Conservation (phyloP, 176 grass and related monocot genomes). For the Ensete glaucum region DNA sequence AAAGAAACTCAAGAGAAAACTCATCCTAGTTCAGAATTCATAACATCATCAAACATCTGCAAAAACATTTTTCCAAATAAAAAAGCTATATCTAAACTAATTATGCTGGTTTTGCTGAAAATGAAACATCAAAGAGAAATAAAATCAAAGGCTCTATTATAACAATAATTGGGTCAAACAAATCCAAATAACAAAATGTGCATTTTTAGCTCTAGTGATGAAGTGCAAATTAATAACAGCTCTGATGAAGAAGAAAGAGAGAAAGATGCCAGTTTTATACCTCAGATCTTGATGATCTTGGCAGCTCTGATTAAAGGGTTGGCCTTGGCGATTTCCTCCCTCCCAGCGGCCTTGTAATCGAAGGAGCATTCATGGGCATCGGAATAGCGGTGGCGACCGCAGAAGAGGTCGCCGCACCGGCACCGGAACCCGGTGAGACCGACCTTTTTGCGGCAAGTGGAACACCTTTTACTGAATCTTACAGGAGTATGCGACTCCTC, state of each 20-base stretch:
- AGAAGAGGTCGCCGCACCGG: conserved; percentile 36
- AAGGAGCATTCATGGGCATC: conserved; percentile 37
- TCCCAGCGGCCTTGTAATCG: conserved; percentile 35
- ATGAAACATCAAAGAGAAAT: too few relatives aligned
- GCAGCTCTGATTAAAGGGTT: conserved; percentile 40
- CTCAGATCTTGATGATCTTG: conserved; percentile 44
- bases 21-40: too few relatives aligned
- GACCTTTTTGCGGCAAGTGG: conserved; percentile 27
- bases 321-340: conserved; percentile 37
- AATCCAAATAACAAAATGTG: too few relatives aligned
- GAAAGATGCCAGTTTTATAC: conserved; percentile 3
- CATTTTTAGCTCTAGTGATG: background rate
- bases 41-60: too few relatives aligned
- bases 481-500: conserved; percentile 8
- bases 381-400: conserved; percentile 31
- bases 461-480: conserved; percentile 29
- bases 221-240: background rate
- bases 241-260: background rate
- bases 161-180: too few relatives aligned
- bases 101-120: too few relatives aligned
- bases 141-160: too few relatives aligned
- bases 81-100: too few relatives aligned
- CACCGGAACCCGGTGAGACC: conserved; percentile 32
- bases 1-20: too few relatives aligned
- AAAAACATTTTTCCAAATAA: too few relatives aligned